These are phyloP conservation scores for Antitrichia curtipendula DNA, from an alignment of 225 moss, liverwort and hornwort species.

Conservation along the genomic window DNA sequence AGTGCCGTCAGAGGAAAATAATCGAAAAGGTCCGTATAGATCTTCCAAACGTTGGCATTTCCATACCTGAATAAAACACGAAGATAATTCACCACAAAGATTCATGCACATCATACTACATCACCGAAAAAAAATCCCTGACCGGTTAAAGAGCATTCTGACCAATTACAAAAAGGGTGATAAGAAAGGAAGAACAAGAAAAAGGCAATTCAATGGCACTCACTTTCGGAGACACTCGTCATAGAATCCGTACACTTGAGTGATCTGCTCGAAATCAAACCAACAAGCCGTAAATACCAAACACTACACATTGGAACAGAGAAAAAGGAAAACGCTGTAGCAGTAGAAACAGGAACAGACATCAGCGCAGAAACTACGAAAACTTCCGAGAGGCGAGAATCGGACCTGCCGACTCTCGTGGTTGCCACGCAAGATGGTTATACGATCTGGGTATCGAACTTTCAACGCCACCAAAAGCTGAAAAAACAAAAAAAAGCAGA, in stretches of 20 bases:
- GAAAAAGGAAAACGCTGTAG: not conserved
- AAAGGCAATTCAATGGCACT: not conserved
- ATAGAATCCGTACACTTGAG: constrained; percentile 80
- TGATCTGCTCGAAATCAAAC: constrained; percentile 36
- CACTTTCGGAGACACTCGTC: constrained; percentile 74
- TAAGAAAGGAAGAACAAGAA: not conserved
- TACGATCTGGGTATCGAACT: constrained; percentile 69
- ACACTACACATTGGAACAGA: too few species aligned
- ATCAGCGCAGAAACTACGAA: not conserved
- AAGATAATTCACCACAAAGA: not conserved
- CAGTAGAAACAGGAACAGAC: not conserved
- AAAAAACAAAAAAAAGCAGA: not conserved
- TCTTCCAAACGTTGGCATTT: constrained; percentile 87
- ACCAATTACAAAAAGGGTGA: too few species aligned
- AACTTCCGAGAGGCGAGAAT: not conserved
- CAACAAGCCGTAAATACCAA: not conserved
- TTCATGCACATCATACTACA: not conserved
- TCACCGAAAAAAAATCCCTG: not conserved
- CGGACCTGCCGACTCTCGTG: constrained; percentile 55
- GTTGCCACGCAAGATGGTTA: constrained; percentile 72
- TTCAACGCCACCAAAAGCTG: constrained; percentile 65
- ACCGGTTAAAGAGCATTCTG: accelerated
- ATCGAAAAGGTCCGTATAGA: constrained; percentile 74
- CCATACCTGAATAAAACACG: constrained; percentile 16
- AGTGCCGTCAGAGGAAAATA: constrained; percentile 73